These are phyloP conservation scores for Meripilus lineatus DNA, from an alignment of 1,284 basidiomycete species.

Conservation along the genomic window DNA sequence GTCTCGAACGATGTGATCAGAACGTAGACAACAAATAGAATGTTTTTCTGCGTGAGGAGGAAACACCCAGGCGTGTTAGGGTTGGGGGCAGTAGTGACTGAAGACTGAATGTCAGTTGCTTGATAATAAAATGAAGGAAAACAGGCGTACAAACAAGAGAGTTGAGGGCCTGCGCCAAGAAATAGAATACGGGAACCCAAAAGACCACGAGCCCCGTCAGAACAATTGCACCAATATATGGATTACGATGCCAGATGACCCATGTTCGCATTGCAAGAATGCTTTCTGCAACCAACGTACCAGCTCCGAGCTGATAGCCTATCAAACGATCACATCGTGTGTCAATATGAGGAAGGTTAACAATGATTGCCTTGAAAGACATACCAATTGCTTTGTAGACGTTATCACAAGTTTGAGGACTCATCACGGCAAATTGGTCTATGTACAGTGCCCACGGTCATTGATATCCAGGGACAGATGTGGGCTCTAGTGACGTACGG, in stretches of 20 bases:
- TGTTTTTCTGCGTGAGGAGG: constrained; percentile 6
- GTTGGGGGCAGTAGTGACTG: constrained; percentile 3
- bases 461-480: background rate
- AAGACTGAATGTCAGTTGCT: background rate
- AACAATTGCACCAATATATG: constrained; percentile 1
- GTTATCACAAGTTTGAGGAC: constrained; percentile 3
- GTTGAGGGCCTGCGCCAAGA: constrained; percentile 5
- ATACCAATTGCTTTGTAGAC: constrained; percentile 6
- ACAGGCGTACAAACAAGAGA: constrained; percentile 8
- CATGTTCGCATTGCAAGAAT: constrained; percentile 13
- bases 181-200: constrained; percentile 8
- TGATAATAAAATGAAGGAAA: background rate
- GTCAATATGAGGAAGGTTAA: no score
- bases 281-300: constrained; percentile 4
- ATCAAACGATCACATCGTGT: no score
- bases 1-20: constrained; percentile 7
- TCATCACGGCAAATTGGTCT: constrained; percentile 9
- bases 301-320: constrained; percentile 6
- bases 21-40: constrained; percentile 7
- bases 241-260: constrained; percentile 11
- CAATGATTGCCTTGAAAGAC: background rate
- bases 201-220: constrained; percentile 2
- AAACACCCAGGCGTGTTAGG: constrained; percentile 6
- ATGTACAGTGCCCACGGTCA: background rate
- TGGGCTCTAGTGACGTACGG: constrained; percentile 1